Conservation (phyloP, 225 moss, liverwort and hornwort genomes). For the Physcomitrium patens region DNA sequence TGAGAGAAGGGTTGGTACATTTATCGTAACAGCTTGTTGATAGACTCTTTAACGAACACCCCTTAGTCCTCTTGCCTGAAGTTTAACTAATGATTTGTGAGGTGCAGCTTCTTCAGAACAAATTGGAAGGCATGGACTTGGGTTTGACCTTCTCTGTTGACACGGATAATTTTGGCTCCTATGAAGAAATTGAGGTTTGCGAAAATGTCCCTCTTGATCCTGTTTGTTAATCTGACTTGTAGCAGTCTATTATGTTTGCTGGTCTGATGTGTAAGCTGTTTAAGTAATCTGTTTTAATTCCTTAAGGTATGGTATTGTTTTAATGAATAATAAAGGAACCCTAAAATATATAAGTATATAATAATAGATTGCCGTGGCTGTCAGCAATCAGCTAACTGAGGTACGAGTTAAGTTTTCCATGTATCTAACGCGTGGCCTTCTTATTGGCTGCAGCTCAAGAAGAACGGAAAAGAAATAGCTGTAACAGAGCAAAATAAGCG, state of each 20-base stretch:
- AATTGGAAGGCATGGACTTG: constrained; percentile 70
- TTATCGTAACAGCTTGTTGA: not conserved
- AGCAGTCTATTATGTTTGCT: not conserved
- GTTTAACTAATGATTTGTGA: not conserved
- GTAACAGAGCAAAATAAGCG: constrained; percentile 74
- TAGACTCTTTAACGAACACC: not conserved
- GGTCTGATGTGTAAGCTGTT: not conserved
- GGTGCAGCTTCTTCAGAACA: constrained; percentile 74
- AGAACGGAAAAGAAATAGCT: constrained; percentile 58
- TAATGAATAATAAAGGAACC: too few species aligned
- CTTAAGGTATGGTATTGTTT: not conserved
- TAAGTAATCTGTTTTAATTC: not conserved
- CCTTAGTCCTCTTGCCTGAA: not conserved
- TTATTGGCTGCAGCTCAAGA: constrained; percentile 53
- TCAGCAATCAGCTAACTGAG: not conserved
- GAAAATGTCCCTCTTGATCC: not conserved
- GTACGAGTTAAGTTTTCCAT: not conserved
- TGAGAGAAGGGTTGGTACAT: not conserved
- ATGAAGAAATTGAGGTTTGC: constrained; percentile 77
- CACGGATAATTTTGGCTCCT: constrained; percentile 75
- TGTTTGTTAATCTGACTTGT: not conserved
- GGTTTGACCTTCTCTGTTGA: constrained; percentile 71
- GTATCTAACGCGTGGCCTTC: not conserved
- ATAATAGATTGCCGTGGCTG: not conserved
- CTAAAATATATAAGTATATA: not conserved